Percentiles rank a stretch among this genome's conserved stretches.
Conservation (phyloP, 257 asterid species). For the Verbena officinalis region DNA sequence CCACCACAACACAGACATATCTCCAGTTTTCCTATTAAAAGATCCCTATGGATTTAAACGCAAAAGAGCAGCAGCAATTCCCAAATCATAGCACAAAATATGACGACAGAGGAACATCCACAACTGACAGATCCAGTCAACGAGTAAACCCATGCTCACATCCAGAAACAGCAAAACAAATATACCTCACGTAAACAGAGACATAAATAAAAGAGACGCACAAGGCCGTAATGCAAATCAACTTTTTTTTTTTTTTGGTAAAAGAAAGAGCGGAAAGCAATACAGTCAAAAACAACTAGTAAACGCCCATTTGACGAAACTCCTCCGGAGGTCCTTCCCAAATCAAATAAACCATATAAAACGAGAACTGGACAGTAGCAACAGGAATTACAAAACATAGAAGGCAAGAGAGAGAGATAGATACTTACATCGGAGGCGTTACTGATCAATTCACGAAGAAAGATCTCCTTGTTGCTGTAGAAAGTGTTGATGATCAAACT, state of each 20-base stretch:
- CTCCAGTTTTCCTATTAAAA: background rate
- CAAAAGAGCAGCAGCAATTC: background rate
- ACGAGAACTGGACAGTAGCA: background rate
- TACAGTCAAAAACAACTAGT: too few relatives aligned
- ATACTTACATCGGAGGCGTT: constrained; percentile 76
- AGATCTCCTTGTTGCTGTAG: constrained; percentile 79
- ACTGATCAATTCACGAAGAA: constrained; percentile 68
- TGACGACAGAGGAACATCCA: background rate
- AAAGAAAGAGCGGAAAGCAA: too few relatives aligned
- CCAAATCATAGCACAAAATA: background rate
- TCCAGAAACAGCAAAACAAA: background rate
- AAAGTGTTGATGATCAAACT: constrained; percentile 72
- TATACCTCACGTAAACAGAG: background rate
- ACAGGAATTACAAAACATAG: background rate
- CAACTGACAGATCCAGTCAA: background rate
- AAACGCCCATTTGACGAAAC: too few relatives aligned
- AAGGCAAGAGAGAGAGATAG: background rate
- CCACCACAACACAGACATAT: too few relatives aligned
- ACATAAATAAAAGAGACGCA: background rate
- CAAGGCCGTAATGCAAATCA: background rate
- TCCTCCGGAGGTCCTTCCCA: too few relatives aligned
- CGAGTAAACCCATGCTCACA: background rate
- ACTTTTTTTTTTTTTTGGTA: too few relatives aligned
- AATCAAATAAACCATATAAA: too few relatives aligned
- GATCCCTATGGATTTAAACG: background rate